Percentiles rank a stretch among this genome's conserved stretches.
Evolutionary conservation across 352 stramenopile species (phyloP).

Genomic region (Pythium coloratum): DNA sequence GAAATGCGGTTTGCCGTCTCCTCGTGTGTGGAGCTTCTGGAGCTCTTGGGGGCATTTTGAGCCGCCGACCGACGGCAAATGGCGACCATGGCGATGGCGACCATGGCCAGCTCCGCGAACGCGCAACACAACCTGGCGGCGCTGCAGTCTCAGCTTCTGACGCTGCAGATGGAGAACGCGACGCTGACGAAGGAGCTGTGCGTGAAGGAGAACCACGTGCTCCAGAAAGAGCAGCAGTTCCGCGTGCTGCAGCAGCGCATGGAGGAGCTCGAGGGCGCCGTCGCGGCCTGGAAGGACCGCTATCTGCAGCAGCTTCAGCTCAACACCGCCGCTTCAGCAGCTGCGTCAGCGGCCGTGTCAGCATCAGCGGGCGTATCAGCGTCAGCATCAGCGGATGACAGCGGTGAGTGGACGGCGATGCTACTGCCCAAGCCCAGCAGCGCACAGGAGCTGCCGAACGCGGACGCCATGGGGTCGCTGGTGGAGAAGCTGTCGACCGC

Average conservation of each 20-base stretch:
- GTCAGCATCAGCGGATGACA: background rate
- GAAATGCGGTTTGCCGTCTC: background rate
- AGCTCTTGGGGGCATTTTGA: background rate
- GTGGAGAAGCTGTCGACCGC: constrained; percentile 52
- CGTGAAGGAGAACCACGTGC: constrained; percentile 76
- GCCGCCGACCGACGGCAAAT: background rate
- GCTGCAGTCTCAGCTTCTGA: constrained; percentile 58
- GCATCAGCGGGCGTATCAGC: background rate
- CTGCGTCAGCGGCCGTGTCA: background rate
- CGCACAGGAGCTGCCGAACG: constrained; percentile 17
- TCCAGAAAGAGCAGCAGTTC: constrained; percentile 75
- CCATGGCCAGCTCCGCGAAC: constrained; percentile 21
- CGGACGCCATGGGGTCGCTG: constrained; percentile 30
- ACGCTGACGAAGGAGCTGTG: constrained; percentile 58
- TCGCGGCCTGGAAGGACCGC: constrained; percentile 68
- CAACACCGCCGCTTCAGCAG: background rate
- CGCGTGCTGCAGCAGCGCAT: constrained; percentile 71
- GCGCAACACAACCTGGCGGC: constrained; percentile 67
- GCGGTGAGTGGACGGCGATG: constrained; percentile 12
- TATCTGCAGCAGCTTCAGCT: constrained; percentile 53
- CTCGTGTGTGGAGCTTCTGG: background rate
- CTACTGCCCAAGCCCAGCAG: constrained; percentile 11
- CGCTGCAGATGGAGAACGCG: constrained; percentile 62
- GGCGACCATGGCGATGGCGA: constrained; percentile 10
- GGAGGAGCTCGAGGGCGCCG: constrained; percentile 54